Percentiles rank a stretch among this genome's conserved stretches.
phyloP scores from a whole-genome alignment of 1,139 yeast species.

The Geotrichum australiense region DNA sequence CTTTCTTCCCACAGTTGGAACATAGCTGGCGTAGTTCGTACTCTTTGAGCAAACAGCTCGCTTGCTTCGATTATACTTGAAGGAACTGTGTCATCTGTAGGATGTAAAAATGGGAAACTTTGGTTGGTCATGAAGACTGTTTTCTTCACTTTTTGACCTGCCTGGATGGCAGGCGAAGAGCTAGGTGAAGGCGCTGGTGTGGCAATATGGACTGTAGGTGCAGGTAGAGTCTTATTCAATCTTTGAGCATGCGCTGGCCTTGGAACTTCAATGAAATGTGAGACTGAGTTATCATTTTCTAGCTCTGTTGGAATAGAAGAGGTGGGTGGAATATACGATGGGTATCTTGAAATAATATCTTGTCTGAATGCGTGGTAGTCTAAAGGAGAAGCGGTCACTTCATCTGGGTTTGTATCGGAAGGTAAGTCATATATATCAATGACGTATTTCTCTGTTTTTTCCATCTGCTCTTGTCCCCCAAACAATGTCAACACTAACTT shows the following conservation, averaged over 20 bases:
- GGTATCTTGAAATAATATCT: conserved; percentile 68
- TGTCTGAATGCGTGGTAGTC: conserved; percentile 76
- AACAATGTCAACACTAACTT: conserved; percentile 56
- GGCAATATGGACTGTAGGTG: conserved; percentile 66
- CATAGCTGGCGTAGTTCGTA: conserved; percentile 58
- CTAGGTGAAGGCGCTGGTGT: conserved; percentile 90
- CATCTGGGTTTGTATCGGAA: conserved; percentile 23
- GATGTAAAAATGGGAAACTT: conserved; percentile 73
- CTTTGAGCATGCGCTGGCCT: conserved; percentile 51
- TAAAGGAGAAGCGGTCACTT: conserved; percentile 58
- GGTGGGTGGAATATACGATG: conserved; percentile 52
- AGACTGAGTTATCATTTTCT: conserved; percentile 41
- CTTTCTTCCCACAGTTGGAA: conserved; percentile 69
- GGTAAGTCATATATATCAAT: conserved; percentile 41
- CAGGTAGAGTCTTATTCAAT: conserved; percentile 49
- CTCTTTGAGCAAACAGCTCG: conserved; percentile 51
- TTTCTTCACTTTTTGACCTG: conserved; percentile 59
- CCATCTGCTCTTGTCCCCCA: conserved; percentile 48
- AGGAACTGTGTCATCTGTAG: conserved; percentile 51
- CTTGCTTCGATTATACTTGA: conserved; percentile 75
- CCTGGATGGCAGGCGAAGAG: conserved; percentile 44
- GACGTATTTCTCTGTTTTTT: conserved; percentile 46
- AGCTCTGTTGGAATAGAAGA: conserved; percentile 40
- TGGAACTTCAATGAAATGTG: conserved; percentile 47
- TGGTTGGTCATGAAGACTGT: conserved; percentile 69